Percentiles rank a stretch among this genome's conserved stretches.
phyloP scores from a whole-genome alignment of 441 rosid species.

The Jatropha podagrica region DNA sequence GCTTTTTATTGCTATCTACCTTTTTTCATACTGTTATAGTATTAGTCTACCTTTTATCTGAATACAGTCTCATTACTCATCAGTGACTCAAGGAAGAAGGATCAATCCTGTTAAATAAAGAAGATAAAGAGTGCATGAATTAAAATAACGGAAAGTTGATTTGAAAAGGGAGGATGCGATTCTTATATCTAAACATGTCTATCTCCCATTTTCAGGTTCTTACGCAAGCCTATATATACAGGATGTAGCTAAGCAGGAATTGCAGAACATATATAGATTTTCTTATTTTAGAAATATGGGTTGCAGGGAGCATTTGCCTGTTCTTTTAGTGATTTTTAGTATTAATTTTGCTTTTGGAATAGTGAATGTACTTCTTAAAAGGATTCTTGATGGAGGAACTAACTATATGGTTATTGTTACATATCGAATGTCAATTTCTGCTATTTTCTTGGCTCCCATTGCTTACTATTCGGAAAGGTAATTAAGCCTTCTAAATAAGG shows the following conservation, averaged over 20 bases:
- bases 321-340: constrained; percentile 37
- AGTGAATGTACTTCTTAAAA: constrained; percentile 56
- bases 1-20: no score
- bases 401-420: constrained; percentile 56
- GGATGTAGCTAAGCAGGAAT: no score
- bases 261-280: no score
- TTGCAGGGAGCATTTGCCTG: constrained; percentile 39
- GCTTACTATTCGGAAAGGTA: constrained; percentile 63
- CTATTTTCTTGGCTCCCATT: constrained; percentile 56
- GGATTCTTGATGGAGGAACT: constrained; percentile 48
- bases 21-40: no score
- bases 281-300: constrained; percentile 17
- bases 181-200: constrained; percentile 20
- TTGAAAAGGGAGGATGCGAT: constrained; percentile 21
- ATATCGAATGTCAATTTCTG: constrained; percentile 47
- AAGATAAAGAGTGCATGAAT: neutral
- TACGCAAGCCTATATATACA: constrained; percentile 14
- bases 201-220: constrained; percentile 16
- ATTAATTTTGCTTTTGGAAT: constrained; percentile 50
- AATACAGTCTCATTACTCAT: no score
- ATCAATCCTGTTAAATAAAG: neutral
- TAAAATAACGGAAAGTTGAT: constrained; percentile 12
- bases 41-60: neutral
- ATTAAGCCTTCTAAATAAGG: no score
- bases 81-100: neutral